phyloP scores from a whole-genome alignment of 2,329 filamentous ascomycete species.

The Alternaria novae-zelandiae region DNA sequence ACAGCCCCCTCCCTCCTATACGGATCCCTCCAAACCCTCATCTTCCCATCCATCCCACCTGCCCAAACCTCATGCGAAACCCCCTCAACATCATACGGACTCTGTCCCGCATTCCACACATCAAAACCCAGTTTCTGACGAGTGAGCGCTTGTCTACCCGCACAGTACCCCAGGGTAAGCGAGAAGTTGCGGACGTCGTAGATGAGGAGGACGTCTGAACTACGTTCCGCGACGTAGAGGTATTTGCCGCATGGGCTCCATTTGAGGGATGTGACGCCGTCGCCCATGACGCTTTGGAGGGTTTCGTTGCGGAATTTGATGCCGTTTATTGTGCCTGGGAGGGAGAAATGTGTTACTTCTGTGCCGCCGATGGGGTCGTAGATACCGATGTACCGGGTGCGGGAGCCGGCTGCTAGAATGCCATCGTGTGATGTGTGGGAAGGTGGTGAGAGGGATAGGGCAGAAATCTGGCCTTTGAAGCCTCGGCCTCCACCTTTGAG shows the following conservation, averaged over 20 bases:
- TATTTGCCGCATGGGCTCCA: conserved; percentile 67
- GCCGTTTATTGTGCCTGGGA: conserved; percentile 37
- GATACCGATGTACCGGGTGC: conserved; percentile 62
- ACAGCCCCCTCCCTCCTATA: conserved; percentile 36
- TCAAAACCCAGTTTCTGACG: conserved; percentile 65
- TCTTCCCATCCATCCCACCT: conserved; percentile 63
- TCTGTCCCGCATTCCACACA: conserved; percentile 47
- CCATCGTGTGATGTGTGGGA: conserved; percentile 47
- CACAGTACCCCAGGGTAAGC: conserved; percentile 58
- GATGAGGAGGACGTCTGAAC: conserved; percentile 61
- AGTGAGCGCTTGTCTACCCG: conserved; percentile 52
- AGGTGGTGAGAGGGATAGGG: conserved; percentile 51
- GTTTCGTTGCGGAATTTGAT: conserved; percentile 7
- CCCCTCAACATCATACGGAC: conserved; percentile 21
- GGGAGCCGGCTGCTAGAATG: conserved; percentile 63
- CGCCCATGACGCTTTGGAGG: conserved; percentile 44
- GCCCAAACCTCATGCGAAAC: conserved; percentile 62
- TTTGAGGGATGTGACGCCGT: conserved; percentile 61
- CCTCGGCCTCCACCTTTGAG: conserved; percentile 53
- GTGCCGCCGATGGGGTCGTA: conserved; percentile 61
- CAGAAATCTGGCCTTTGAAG: conserved; percentile 63
- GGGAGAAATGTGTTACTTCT: conserved; percentile 58
- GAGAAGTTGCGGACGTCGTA: conserved; percentile 66
- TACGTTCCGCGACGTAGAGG: conserved; percentile 64
- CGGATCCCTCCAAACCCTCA: conserved; percentile 52